Base-by-base conservation (phyloP, 163 green algal genomes). In the Scenedesmus sp. region DNA sequence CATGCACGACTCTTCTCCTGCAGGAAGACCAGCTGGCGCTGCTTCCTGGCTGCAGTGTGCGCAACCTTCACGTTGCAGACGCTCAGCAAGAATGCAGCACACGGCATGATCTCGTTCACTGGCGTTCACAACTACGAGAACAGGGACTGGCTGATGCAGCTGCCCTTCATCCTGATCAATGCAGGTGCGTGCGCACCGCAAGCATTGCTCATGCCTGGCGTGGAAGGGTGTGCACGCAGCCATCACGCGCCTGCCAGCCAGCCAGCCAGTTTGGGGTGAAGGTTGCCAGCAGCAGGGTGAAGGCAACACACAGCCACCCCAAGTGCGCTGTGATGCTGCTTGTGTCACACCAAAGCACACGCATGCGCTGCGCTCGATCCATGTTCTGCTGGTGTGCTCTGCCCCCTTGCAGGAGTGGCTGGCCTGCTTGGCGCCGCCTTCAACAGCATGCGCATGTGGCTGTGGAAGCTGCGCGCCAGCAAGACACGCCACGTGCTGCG, bases 11-110 rank as follows among this genome's bases (percentile, higher is more conserved):
- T 49, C 10, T 26, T 5, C 35, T 16, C 46, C 56, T 96, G 92
- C 42, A 95, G 95, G 35, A 98, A 98, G 90, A 96, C 97, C 35
- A 96, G 95, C 10, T 99, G 97, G 97, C 96, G 97, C 83, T 99
- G 96, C 93, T 98, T 99, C 90, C 91, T 99, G 22, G 94, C 94
- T 37, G 93, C 95, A 68, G 93, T 96, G 15, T 91, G 95, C 40
- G 95, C 96, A 24, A 94, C 94, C 13, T 97, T 97, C 94, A 96
- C 94, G 0, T 94, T 98, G 61, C 24, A 56, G 33, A 16, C 68
- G n/a, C 65, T 93, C 30, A 85, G 30, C 92, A 88, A 83, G 93
- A 96, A 94, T 72, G 93, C 92, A 0, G 81, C 90, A 49, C 89
- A 94, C 49, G 95, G 96, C 79, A 95, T 98, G 88, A 96, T 98